phyloP scores from a whole-genome alignment of 805 yeast species.

The Barnettozyma wickerhamii region DNA sequence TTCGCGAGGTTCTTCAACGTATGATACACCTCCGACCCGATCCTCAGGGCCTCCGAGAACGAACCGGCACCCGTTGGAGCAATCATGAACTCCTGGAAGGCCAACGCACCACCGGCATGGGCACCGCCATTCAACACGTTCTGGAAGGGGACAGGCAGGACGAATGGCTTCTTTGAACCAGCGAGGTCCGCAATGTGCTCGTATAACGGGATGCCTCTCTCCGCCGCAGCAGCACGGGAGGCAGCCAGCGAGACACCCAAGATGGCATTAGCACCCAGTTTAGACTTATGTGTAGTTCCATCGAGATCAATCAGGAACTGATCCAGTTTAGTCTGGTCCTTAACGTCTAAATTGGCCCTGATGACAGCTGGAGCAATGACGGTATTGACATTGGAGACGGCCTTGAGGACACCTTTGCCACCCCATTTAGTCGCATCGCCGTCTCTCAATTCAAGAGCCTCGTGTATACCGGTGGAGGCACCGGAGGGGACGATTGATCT shows the following conservation, averaged over 20 bases:
- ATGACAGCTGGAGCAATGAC: slow-evolving; percentile 92
- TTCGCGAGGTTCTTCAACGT: slow-evolving; percentile 87
- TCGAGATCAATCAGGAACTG: slow-evolving; percentile 81
- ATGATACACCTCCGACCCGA: slow-evolving; percentile 98
- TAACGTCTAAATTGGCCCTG: slow-evolving; percentile 75
- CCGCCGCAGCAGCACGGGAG: slow-evolving; percentile 98
- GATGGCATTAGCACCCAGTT: slow-evolving; percentile 98
- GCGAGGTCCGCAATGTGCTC: slow-evolving; percentile 82
- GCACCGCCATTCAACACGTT: slow-evolving; percentile 99
- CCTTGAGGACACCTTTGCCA: slow-evolving; percentile 98
- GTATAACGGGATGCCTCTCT: slow-evolving; percentile 90
- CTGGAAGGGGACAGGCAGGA: slow-evolving; percentile 98
- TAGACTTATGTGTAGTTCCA: slow-evolving; percentile 96
- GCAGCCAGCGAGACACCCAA: slow-evolving; percentile 97
- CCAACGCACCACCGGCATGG: slow-evolving; percentile 99
- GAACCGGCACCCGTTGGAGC: slow-evolving; percentile 89
- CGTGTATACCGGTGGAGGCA: slow-evolving; percentile 99
- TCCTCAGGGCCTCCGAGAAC: slow-evolving; percentile 94
- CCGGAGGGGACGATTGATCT: slow-evolving; percentile 99
- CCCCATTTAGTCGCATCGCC: slow-evolving; percentile 96
- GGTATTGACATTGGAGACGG: slow-evolving; percentile 93
- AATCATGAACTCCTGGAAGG: slow-evolving; percentile 99
- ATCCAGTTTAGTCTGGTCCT: slow-evolving; percentile 83
- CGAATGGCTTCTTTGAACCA: slow-evolving; percentile 72
- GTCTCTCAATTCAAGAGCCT: slow-evolving; percentile 98